phyloP scores from a whole-genome alignment of 139 green algal genomes.

The Coelastrella sp. region DNA sequence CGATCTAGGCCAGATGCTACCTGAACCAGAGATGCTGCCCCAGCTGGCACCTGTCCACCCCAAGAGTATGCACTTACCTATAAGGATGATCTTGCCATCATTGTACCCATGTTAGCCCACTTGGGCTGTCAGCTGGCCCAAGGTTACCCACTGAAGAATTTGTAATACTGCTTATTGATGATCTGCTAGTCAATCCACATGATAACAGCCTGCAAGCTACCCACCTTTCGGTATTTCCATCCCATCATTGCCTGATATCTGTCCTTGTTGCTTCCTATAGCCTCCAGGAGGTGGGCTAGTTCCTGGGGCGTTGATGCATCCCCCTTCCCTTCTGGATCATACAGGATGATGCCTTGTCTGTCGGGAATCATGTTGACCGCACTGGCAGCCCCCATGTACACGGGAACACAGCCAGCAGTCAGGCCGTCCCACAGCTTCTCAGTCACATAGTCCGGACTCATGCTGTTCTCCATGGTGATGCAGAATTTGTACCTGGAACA shows the following conservation, averaged over 20 bases:
- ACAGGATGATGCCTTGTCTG: conserved; percentile 5
- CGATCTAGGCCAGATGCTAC: too few relatives aligned
- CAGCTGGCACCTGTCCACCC: too few relatives aligned
- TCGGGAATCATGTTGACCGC: background rate
- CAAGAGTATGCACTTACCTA: too few relatives aligned
- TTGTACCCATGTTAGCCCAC: too few relatives aligned
- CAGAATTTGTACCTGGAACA: conserved; percentile 41
- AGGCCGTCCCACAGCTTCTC: conserved; percentile 37
- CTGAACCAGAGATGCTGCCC: too few relatives aligned
- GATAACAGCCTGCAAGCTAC: background rate
- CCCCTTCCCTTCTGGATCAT: background rate
- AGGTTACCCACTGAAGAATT: too few relatives aligned
- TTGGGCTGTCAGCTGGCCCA: too few relatives aligned
- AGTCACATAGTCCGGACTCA: conserved; percentile 1
- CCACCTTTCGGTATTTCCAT: conserved; percentile 40
- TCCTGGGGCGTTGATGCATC: conserved; percentile 6
- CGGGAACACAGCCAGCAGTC: conserved; percentile 7
- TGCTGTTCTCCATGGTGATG: conserved; percentile 29
- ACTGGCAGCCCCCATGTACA: conserved; percentile 9
- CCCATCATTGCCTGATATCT: conserved; percentile 50
- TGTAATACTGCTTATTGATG: too few relatives aligned
- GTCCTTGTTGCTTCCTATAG: background rate
- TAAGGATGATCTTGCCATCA: too few relatives aligned
- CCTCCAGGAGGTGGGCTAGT: conserved; percentile 11
- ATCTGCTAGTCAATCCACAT: background rate